Evolutionary conservation across 176 grass and related monocot species (phyloP), one percentile per base, ranked within the genome.

Genomic region (Juncus effusus): DNA sequence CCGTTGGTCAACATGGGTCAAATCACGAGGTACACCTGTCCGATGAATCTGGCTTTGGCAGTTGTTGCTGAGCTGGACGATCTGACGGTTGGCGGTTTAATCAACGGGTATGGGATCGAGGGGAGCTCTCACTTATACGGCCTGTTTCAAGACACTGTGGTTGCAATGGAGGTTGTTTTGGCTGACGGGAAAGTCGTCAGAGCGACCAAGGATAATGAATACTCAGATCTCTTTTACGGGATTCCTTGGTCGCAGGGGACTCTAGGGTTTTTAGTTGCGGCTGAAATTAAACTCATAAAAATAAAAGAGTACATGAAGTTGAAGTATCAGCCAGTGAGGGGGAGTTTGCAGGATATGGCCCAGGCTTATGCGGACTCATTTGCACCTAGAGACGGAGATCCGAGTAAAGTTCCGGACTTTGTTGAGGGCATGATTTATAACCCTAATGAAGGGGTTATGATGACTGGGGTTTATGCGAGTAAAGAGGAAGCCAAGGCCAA

Each of bases 1-100:
- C 92, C 92, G 2, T 87, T 91, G 28, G 92, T 96, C 3, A 96
- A 85, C 76, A 96, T 96, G 92, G 92, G 92, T 35, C 92, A 96
- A 79, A 87, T 96, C 14, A 75, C 70, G 40, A 72, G 87, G 62
- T 74, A 74, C 60, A 96, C 92, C 10, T 90, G 84, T 50, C 92
- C 84, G 1, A 88, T 96, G 87, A 91, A 88, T 60, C 87, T 96
- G 15, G 63, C 82, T 41, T 83, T 88, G 28, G 82, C 92, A 1
- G 92, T 96, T 4, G 77, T 91, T 15, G 79, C 92, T 4, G 92
- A 96, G 74, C 87, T 96, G 40, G 87, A 96, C 6, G 92, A 96
- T 81, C 92, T 96, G 45, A 96, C 92, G 10, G 92, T 88, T 13
- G 92, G 92, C 11, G 92, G 92, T 9, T 78, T 91, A 3, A 96